phyloP scores from a whole-genome alignment of 805 yeast genomes.

The Ogataea populi-albae region DNA sequence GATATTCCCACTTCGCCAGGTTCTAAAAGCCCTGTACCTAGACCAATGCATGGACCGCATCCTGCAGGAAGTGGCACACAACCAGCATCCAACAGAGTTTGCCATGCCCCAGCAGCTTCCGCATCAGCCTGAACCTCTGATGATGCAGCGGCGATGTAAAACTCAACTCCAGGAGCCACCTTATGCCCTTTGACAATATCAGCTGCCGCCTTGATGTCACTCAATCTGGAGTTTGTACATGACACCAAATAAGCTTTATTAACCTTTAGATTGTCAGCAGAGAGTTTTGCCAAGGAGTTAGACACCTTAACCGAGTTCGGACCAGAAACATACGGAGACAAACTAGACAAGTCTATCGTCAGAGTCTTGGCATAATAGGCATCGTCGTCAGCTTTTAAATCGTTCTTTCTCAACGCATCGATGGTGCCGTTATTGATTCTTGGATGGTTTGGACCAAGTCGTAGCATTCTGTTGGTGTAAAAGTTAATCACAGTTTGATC shows the following conservation, averaged over 20 bases:
- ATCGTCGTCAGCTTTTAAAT: conserved; percentile 60
- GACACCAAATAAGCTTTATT: conserved; percentile 97
- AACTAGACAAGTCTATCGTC: conserved; percentile 70
- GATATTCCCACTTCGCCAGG: conserved; percentile 98
- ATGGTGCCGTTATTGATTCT: conserved; percentile 69
- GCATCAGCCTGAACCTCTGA: conserved; percentile 92
- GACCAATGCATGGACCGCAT: conserved; percentile 98
- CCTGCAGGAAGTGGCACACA: conserved; percentile 96
- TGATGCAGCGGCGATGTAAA: conserved; percentile 97
- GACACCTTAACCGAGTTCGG: conserved; percentile 96
- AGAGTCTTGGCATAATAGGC: conserved; percentile 88
- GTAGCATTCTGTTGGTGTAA: conserved; percentile 61
- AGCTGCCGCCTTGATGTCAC: conserved; percentile 95
- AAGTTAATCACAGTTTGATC: conserved; percentile 75
- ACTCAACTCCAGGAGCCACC: conserved; percentile 86
- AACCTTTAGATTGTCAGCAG: conserved; percentile 69
- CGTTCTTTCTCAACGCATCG: conserved; percentile 43
- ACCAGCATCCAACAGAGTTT: conserved; percentile 84
- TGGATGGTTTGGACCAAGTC: conserved; percentile 59
- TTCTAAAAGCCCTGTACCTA: conserved; percentile 89
- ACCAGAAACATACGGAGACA: conserved; percentile 90
- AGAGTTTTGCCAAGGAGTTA: conserved; percentile 70
- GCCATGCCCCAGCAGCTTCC: conserved; percentile 89
- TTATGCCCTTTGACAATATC: conserved; percentile 76
- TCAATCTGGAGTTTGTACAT: conserved; percentile 91